These are phyloP conservation scores for Eragrostis curvula DNA, from an alignment of 176 grass and related monocot species.

Conservation along the genomic window DNA sequence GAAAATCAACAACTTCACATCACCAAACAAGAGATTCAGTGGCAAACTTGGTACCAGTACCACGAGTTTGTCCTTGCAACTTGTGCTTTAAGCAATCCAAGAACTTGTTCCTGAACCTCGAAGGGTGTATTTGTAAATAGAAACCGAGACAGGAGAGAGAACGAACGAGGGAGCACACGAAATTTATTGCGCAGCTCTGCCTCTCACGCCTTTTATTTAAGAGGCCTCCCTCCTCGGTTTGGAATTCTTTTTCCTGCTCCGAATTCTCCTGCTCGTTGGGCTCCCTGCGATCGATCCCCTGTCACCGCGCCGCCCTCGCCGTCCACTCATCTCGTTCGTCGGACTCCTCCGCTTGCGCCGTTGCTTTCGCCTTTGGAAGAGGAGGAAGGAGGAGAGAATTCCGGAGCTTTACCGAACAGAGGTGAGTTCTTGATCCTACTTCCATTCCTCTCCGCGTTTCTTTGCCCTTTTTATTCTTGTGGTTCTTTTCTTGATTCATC, in stretches of 20 bases:
- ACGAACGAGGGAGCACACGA: neutral
- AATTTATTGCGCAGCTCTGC: constrained; percentile 57
- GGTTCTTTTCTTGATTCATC: neutral
- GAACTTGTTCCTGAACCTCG: constrained; percentile 21
- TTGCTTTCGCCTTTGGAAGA: constrained; percentile 1
- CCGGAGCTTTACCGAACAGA: constrained; percentile 11
- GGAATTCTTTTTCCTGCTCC: constrained; percentile 40
- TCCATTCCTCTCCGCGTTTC: neutral
- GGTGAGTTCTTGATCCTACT: constrained; percentile 48
- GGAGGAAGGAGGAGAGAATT: constrained; percentile 27
- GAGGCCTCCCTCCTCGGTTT: constrained; percentile 28
- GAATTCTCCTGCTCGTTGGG: constrained; percentile 43
- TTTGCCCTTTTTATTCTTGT: neutral
- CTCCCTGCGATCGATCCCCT: constrained; percentile 28
- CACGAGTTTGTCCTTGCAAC: constrained; percentile 8
- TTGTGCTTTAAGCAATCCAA: constrained; percentile 41
- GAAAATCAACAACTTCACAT: neutral
- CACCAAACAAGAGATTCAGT: neutral
- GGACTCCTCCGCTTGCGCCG: neutral
- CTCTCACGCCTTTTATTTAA: constrained; percentile 48
- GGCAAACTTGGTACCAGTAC: constrained; percentile 1
- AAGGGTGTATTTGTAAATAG: constrained; percentile 40
- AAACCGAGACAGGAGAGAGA: neutral
- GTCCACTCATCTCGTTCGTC: neutral
- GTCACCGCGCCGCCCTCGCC: constrained; percentile 13